Conservation (phyloP, 768 basidiomycete species). For the Boletus tylopilopsis region DNA sequence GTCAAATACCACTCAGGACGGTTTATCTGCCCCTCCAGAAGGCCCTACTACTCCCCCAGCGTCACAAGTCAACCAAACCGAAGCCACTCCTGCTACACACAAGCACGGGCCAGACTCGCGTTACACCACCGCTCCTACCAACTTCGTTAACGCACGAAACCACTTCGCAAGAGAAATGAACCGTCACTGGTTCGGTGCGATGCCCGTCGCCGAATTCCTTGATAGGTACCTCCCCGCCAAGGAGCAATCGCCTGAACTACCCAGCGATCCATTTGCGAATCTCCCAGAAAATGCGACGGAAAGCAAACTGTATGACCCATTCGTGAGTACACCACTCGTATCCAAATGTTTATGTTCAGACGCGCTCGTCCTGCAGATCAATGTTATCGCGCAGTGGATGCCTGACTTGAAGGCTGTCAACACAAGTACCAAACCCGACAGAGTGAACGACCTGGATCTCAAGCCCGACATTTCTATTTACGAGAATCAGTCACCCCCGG, state of each 20-base stretch:
- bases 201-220: not conserved
- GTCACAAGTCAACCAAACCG: too few species aligned
- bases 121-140: not conserved
- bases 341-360: too few species aligned
- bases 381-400: not conserved
- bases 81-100: not conserved
- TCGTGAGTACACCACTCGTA: not conserved
- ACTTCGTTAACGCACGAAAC: not conserved
- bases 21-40: too few species aligned
- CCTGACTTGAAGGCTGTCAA: not conserved
- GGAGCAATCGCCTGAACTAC: not conserved
- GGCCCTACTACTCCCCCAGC: too few species aligned
- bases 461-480: slow-evolving; percentile 2
- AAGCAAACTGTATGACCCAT: not conserved
- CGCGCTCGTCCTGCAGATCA: not conserved
- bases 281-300: not conserved
- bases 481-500: not conserved
- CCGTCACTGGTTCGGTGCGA: not conserved
- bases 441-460: not conserved
- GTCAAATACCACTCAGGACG: too few species aligned
- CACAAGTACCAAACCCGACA: not conserved
- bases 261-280: not conserved
- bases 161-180: not conserved
- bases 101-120: not conserved
- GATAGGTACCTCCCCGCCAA: not conserved